Conservation (phyloP, 176 grass and related monocot genomes). For the Saccharum spontaneum region DNA sequence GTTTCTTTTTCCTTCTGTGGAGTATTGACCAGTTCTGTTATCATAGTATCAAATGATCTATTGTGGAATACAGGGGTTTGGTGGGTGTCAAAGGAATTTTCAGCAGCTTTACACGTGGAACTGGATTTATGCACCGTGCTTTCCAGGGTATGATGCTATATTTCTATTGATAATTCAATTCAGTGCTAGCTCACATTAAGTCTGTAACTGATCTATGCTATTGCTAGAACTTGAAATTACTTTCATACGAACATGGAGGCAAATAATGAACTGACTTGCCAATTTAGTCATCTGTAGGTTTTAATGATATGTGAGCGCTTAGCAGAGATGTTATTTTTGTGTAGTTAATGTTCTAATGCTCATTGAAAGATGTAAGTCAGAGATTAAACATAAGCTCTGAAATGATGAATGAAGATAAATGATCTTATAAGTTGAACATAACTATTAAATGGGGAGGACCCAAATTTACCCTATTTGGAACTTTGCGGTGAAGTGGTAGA, state of each 20-base stretch:
- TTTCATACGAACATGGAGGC: not conserved
- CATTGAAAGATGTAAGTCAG: constrained; percentile 10
- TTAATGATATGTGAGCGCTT: not conserved
- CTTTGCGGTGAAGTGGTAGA: not conserved
- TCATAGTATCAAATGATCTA: constrained; percentile 32
- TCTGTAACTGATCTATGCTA: not conserved
- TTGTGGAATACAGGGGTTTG: constrained; percentile 77
- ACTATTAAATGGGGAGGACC: not conserved
- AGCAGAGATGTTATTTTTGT: not conserved
- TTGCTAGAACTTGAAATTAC: not conserved
- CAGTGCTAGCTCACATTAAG: constrained; percentile 12
- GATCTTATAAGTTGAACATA: not conserved
- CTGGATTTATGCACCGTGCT: constrained; percentile 99
- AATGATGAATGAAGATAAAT: not conserved
- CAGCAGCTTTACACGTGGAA: constrained; percentile 94
- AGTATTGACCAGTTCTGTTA: constrained; percentile 1
- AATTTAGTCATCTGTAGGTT: not conserved
- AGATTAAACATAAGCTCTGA: not conserved
- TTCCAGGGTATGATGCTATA: constrained; percentile 70
- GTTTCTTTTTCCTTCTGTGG: constrained; percentile 6
- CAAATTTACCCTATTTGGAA: not conserved
- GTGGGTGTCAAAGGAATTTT: constrained; percentile 96
- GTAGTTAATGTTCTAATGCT: not conserved
- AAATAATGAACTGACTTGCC: constrained; percentile 3
- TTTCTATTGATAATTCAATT: constrained; percentile 23